Evolutionary conservation across 140 eudicot genomes (phyloP).

Genomic region (Stevia rebaudiana): DNA sequence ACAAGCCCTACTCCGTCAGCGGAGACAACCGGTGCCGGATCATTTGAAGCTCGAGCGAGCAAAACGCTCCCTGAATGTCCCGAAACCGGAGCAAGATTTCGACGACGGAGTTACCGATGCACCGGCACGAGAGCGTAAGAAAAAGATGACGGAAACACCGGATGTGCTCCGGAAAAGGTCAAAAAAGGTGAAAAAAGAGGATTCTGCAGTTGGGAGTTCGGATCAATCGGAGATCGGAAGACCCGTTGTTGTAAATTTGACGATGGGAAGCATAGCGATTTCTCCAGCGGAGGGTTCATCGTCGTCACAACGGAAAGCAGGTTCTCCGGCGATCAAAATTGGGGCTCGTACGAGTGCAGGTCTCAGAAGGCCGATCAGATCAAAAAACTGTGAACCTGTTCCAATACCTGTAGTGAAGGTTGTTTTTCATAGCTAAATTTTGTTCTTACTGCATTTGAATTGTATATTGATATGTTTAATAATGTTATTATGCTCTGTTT

Average conservation of each 20-base stretch:
- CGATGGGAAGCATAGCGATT: slow-evolving; percentile 52
- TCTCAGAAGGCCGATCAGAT: slow-evolving; percentile 39
- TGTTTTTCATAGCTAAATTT: slow-evolving; percentile 12
- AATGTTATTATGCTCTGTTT: too few relatives aligned
- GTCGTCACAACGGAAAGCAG: not conserved
- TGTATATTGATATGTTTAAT: not conserved
- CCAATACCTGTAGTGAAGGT: slow-evolving; percentile 62
- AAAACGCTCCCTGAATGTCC: not conserved
- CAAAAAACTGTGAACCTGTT: slow-evolving; percentile 57
- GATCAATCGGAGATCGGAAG: slow-evolving; percentile 23
- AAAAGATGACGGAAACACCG: not conserved
- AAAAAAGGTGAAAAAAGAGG: slow-evolving; percentile 12
- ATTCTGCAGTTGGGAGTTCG: too few relatives aligned
- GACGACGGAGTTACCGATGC: slow-evolving; percentile 2
- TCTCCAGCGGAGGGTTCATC: slow-evolving; percentile 9
- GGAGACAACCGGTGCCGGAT: slow-evolving; percentile 53
- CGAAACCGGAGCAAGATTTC: not conserved
- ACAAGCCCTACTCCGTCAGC: slow-evolving; percentile 50
- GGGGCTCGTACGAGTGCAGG: slow-evolving; percentile 21
- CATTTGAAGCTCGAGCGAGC: slow-evolving; percentile 46
- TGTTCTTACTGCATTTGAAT: slow-evolving; percentile 1
- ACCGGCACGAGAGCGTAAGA: not conserved
- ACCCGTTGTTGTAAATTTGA: slow-evolving; percentile 31
- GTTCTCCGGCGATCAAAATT: slow-evolving; percentile 31
- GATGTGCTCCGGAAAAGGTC: slow-evolving; percentile 7